phyloP scores from a whole-genome alignment of 2,329 filamentous ascomycete genomes.

The Aureobasidium sp. region DNA sequence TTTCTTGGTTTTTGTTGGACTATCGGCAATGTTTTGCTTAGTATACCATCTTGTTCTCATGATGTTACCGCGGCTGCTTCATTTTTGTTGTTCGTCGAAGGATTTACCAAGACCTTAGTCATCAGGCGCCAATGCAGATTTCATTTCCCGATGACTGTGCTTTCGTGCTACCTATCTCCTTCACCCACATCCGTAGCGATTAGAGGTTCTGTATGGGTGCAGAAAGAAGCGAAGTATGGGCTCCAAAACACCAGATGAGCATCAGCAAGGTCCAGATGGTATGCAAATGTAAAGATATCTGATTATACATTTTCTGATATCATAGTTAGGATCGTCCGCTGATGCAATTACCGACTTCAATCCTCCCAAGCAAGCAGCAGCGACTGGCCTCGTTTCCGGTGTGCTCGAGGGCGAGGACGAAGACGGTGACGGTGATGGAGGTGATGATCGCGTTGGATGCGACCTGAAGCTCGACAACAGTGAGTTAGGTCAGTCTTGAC shows the following conservation, averaged over 20 bases:
- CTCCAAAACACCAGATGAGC: not conserved
- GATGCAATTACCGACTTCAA: not conserved
- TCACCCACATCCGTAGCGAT: not conserved
- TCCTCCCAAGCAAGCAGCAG: slow-evolving; percentile 2
- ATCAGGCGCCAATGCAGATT: not conserved
- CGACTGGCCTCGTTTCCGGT: not conserved
- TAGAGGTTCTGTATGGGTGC: not conserved
- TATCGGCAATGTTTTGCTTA: no score
- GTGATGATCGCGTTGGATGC: slow-evolving; percentile 23
- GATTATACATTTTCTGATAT: not conserved
- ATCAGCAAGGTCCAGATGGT: not conserved
- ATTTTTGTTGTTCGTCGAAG: not conserved
- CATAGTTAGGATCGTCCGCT: not conserved
- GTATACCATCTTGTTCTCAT: not conserved
- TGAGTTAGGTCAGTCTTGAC: slow-evolving; percentile 36
- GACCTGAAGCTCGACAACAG: slow-evolving; percentile 37
- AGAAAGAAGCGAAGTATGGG: not conserved
- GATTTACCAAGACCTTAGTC: not conserved
- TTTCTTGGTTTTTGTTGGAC: no score
- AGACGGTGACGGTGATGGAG: slow-evolving; percentile 17
- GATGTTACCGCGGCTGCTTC: not conserved
- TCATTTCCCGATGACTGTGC: not conserved
- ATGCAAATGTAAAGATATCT: not conserved
- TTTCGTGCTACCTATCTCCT: not conserved
- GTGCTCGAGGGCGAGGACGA: slow-evolving; percentile 23